Base-by-base conservation (phyloP, 1,284 basidiomycete species). In the Polyporus tsugae region DNA sequence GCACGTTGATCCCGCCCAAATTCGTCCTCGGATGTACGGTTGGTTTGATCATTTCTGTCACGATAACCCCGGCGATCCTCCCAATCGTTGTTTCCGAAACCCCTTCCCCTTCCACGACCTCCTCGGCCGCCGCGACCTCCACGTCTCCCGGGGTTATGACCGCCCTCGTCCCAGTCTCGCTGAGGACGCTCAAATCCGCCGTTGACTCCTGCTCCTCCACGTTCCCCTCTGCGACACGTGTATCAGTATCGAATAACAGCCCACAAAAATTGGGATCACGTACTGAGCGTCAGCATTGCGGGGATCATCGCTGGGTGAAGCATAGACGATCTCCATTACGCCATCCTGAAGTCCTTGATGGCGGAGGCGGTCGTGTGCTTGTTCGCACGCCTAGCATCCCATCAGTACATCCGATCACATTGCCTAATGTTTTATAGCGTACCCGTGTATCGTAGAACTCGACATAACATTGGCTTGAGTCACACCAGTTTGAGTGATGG, bases 371-470 rank as follows among this genome's bases (percentile, higher is more conserved):
- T 98, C 94, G 73, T 90, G 90, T 0, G 97, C 94, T 74, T 92
- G 89, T 42, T 89, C 90, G 69, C 90, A 92, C 58, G 89, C 91
- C 93, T 91, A 68, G 60, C 33, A 55, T 5, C 13, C 7, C 11
- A 25, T 62, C 10, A 68, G 36, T 22, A n/a, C 15, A 42, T 53
- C 17, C 7, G 17, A 41, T n/a, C 11, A 52, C 15, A 4, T 25
- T 2, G n/a, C 17, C 22, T 36, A 15, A 19, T 0, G 62, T 42
- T 11, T 35, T 4, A 19, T 52, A 9, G 75, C 88, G 79, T 71
- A 93, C 95, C 77, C 96, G 84, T 55, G 87, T 93, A 78, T 98
- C 96, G 77, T 91, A 98, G 77, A 89, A 96, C 78, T 98, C 96
- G 15, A 98, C 91, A 72, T 94, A 90, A 67, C 92, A 89, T 77